Base-by-base conservation (phyloP, 768 basidiomycete genomes). In the Hydnum rufescens region DNA sequence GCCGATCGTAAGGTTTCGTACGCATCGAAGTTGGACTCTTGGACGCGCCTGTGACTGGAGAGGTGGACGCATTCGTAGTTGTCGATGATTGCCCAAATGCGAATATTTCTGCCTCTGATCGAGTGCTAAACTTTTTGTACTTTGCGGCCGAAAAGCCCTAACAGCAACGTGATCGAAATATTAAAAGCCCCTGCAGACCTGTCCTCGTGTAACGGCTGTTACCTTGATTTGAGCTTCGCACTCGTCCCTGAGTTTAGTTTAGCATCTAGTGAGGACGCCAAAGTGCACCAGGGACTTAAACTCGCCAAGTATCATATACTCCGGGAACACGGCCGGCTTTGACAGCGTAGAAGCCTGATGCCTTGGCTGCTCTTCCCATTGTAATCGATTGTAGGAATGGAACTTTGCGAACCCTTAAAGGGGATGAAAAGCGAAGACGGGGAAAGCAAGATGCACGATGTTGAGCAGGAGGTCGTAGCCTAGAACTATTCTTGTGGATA, bases 301-400 rank as follows among this genome's bases (percentile, higher is more conserved):
- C 59, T 58, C 60, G 82, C 88, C 89, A 93, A 26, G 76, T 72
- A 2, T 55, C 54, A 62, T 78, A 90, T 3, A 90, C 67, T 0
- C 88, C 88, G 0, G 77, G 70, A 6, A 59, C 56, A 32, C 68
- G 66, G 5, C 88, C 88, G n/a, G 63, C 67, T 32, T 67, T 69
- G 4, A 93, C 86, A 25, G 84, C 82, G 61, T 87, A 89, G 62
- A 72, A 86, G 3, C 36, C 22, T n/a, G n/a, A n/a, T n/a, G n/a
- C n/a, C n/a, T n/a, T n/a, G n/a, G n/a, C n/a, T n/a, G n/a, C n/a
- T n/a, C n/a, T n/a, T n/a, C n/a, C n/a, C n/a, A n/a, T n/a, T n/a
- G n/a, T n/a, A n/a, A n/a, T n/a, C n/a, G n/a, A n/a, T n/a, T n/a
- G n/a, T n/a, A n/a, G n/a, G n/a, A n/a, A n/a, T n/a, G n/a, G n/a